Base-by-base conservation (phyloP, 805 yeast genomes). In the Brettanomyces bruxellensis region DNA sequence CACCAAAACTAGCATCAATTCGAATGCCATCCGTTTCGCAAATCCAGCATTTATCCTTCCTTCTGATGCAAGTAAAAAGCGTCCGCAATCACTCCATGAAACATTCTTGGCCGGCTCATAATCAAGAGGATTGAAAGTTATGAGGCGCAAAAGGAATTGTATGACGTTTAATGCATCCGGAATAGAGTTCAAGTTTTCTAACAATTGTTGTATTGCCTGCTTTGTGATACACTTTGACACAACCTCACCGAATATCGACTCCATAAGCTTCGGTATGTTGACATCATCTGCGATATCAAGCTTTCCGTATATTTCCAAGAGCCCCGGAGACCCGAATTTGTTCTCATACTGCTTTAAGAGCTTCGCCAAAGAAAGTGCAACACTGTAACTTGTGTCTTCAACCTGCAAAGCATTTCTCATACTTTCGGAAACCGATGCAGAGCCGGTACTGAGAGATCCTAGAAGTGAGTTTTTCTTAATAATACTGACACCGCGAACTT, bases 221-320 rank as follows among this genome's bases (percentile, higher is more conserved):
- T 67, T 61, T 48, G 72, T 71, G 45, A 79, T 62, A 44, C 65
- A 64, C 3, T 64, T 55, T 9, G 72, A 61, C 42, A 82, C 61
- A 14, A 64, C 53, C 1, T 63, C 49, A 32, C 71, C 69, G 49
- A 78, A 76, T 5, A 76, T 62, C 5, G 56, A 7, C 60, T 59
- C 28, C 76, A 67, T 49, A 59, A 63, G 35, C 57, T 65, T 38
- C 56, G 61, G 22, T 23, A 25, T 14, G n/a, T 14, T 7, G 7
- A 25, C 22, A 13, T 22, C 7, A 18, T 14, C n/a, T n/a, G 25
- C 23, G 25, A 7, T 56, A 14, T 73, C 57, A 4, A 63, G 13
- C 12, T 32, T 55, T 3, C 55, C 49, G 3, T 70, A 51, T 1
- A 68, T 63, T 11, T 67, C 67, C 40, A 56, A 56, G 1, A 76